A percentile compares a stretch with the other conserved stretches of the same genome.
Conservation (phyloP, 148 eudicot species). For the Fagopyrum esculentum region DNA sequence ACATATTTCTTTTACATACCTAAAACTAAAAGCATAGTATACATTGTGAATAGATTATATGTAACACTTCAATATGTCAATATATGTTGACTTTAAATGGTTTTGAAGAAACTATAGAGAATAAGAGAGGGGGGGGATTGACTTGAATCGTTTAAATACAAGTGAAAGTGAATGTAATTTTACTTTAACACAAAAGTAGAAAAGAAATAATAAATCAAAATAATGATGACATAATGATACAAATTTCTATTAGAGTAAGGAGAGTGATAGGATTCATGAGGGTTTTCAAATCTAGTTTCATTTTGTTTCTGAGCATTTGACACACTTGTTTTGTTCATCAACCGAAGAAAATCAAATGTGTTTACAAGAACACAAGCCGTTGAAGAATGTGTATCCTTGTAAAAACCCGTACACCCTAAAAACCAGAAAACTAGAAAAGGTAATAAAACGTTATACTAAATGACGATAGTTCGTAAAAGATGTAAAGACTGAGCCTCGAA, state of each 20-base stretch:
- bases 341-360: neutral
- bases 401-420: neutral
- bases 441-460: neutral
- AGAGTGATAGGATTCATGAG: neutral
- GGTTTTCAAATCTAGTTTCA: neutral
- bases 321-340: neutral
- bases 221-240: no score
- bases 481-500: no score
- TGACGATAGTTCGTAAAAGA: neutral
- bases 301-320: neutral
- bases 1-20: neutral
- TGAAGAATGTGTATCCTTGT: neutral
- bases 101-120: neutral
- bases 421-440: neutral
- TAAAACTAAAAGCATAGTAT: neutral
- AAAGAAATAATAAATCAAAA: no score
- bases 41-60: neutral
- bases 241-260: neutral
- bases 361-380: neutral
- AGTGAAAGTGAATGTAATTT: no score
- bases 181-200: no score
- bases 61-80: neutral
- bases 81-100: neutral
- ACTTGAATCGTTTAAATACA: no score
- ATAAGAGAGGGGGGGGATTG: no score